Percentiles rank a stretch among this genome's conserved stretches.
Evolutionary conservation across 1,284 basidiomycete genomes (phyloP).

Genomic region (Laetiporus sulphureus): DNA sequence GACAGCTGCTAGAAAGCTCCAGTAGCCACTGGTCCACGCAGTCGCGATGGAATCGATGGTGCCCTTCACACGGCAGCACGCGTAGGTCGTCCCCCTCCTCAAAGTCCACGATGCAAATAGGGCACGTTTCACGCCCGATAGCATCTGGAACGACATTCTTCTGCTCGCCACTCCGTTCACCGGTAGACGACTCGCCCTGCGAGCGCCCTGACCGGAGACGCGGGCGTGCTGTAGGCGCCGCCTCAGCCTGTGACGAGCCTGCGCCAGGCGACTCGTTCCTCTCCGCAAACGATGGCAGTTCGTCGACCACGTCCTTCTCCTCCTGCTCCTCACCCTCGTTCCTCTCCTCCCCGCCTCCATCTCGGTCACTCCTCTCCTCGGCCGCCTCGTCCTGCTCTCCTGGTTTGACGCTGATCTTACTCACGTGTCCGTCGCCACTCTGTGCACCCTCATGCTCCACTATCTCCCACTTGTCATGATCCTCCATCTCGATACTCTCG

Average conservation of each 20-base stretch:
- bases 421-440: too few relatives aligned
- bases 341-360: not conserved
- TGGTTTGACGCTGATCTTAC: too few relatives aligned
- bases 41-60: constrained; percentile 81
- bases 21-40: constrained; percentile 87
- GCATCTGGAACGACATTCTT: constrained; percentile 49
- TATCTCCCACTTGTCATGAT: not conserved
- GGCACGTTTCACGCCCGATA: constrained; percentile 81
- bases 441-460: not conserved
- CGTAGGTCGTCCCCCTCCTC: constrained; percentile 88
- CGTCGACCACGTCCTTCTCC: not conserved
- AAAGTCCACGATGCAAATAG: constrained; percentile 91
- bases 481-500: constrained; percentile 5
- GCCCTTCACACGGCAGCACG: constrained; percentile 82
- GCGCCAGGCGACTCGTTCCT: constrained; percentile 2
- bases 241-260: not conserved
- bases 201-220: constrained; percentile 5
- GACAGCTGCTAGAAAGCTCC: constrained; percentile 85
- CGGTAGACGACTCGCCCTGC: not conserved
- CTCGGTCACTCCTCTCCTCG: not conserved
- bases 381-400: not conserved
- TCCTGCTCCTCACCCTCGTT: not conserved
- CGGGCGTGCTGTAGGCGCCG: constrained; percentile 3
- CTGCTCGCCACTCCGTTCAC: constrained; percentile 6
- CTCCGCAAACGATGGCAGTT: not conserved